Base-by-base conservation (phyloP, 2,329 filamentous ascomycete species). In the Eutypa lata region DNA sequence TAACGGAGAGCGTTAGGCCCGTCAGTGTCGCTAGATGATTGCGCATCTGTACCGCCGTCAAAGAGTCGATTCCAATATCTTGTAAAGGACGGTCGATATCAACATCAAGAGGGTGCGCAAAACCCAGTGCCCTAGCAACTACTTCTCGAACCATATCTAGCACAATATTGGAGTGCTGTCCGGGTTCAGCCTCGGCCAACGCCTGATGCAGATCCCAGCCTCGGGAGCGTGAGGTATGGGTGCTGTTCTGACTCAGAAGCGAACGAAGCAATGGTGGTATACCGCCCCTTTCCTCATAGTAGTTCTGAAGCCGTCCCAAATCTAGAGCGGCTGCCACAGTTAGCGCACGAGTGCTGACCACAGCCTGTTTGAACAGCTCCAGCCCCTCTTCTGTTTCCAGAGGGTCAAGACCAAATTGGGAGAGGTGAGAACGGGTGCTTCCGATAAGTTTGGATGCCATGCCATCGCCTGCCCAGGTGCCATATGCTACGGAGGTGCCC, bases 1-100 rank as follows among this genome's bases (percentile, higher is more conserved):
- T 63, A 42, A 56, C 52, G 16, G 59, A 59, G 8, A 65, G 58
- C 7, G 53, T 51, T 35, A 65, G 45, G 6, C 57, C 56, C n/a
- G 63, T 64, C 54, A 59, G 49, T 24, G 46, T 55, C 22, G 57
- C 57, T 48, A 66, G 53, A 48, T 59, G 57, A 52, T 66, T 66
- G 45, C 57, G 63, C 40, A 62, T 57, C 55, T 57, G 59, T 14
- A 67, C 57, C 24, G 64, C 62, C 8, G 62, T 62, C 48, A 67
- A 56, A 2, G 64, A 65, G 53, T 66, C 62, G 38, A 66, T 61
- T 8, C 62, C 62, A 19, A 64, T 58, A n/a, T 64, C 58, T 48
- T 62, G 50, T 40, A 65, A 47, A 45, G 61, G 55, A 11, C 53
- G 55, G 35, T 57, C 40, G 26, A 61, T 53, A 43, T 63, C 61